These are phyloP conservation scores for Colletotrichum cordylinicola DNA, from an alignment of 2,329 filamentous ascomycete species.

Conservation along the genomic window DNA sequence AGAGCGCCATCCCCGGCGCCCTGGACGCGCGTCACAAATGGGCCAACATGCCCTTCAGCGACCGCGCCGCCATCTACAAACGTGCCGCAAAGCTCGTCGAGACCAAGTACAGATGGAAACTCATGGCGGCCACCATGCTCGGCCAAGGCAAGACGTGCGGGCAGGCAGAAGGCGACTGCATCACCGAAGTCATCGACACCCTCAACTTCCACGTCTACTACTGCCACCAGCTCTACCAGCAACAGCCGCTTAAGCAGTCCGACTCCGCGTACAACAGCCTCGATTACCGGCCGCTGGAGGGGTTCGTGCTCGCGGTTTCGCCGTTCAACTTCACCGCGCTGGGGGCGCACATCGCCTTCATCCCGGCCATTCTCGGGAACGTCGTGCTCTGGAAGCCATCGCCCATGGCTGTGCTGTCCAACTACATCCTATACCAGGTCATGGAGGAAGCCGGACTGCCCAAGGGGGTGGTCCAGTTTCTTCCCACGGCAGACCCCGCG, in stretches of 20 bases:
- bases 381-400: background rate
- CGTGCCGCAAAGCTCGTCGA: background rate
- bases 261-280: background rate
- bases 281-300: background rate
- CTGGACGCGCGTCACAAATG: background rate
- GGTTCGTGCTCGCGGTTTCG: background rate
- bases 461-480: background rate
- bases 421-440: background rate
- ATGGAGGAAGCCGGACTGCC: background rate
- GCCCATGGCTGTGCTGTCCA: background rate
- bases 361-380: background rate
- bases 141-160: constrained; percentile 1
- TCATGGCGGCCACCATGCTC: background rate
- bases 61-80: background rate
- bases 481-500: background rate
- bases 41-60: background rate
- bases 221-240: constrained; percentile 1
- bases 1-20: background rate
- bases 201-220: background rate
- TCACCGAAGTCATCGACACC: background rate
- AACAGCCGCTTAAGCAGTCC: background rate
- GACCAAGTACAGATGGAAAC: background rate
- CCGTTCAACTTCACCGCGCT: background rate
- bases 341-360: background rate
- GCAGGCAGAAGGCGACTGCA: background rate